Evolutionary conservation across 331 rosid genomes (phyloP), one percentile per base, ranked within the genome.

Genomic region (Saraca asoca): DNA sequence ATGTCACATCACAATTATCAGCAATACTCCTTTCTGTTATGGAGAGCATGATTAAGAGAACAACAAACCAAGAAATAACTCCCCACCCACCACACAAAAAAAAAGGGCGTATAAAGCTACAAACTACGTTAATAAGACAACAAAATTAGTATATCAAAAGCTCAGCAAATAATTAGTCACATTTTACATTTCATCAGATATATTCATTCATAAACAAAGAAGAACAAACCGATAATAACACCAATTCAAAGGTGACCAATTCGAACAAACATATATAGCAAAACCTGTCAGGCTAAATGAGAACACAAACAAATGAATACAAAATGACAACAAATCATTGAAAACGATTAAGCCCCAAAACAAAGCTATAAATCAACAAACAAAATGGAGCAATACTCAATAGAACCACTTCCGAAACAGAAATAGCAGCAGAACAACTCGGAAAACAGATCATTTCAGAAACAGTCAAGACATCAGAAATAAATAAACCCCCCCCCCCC

Each of bases 161-260:
- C 24, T 5, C 20, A 60, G 62, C 2, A 35, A 20, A 3, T 4
- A 59, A 44, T 51, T 12, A 50, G 35, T 15, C 38, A 66, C 11
- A 2, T 13, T 51, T 57, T 10, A 33, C 11, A 24, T 24, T 24
- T 24, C 31, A 24, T 24, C 51, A 60, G 37, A 52, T 41, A 33
- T 4, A 61, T n/a, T 61, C 16, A 70, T 0, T 56, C 46, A 45
- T 45, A 12, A 14, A 46, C 41, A 39, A 17, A 45, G 4, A 73
- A 43, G 48, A 14, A n/a, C 6, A 44, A 7, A 50, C 15, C 41
- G 4, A 52, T 0, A 18, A 24, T 42, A 66, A n/a, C 12, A 16
- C 33, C 57, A 41, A 58, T 34, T 34, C 45, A 65, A 13, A 46
- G 56, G 58, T 37, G 13, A 56, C 52, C 71, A 58, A 31, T 61